Evolutionary conservation across 1,139 yeast genomes (phyloP), one percentile per base, ranked within the genome.

Genomic region (Saccharomyces uvarum): DNA sequence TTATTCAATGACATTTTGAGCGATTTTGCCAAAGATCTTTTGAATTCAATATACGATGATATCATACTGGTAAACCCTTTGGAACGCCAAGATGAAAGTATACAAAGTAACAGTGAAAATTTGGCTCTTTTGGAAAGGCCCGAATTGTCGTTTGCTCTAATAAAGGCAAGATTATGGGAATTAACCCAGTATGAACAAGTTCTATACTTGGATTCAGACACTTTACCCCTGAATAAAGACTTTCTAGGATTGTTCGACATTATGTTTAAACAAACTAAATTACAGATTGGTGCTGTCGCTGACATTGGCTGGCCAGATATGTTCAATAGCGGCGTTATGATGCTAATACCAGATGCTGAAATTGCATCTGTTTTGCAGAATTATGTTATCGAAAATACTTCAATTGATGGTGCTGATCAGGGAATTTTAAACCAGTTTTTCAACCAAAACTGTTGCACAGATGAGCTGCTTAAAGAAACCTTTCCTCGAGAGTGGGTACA

Each of bases 281-380:
- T 53, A 11, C 75, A 77, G 57, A 76, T 86, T n/a, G 73, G 77
- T 49, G 98, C 97, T 0, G 78, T 88, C n/a, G 95, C 97, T 0
- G 98, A 93, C 72, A 77, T 85, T 29, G 97, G 98, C 19, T 93
- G 97, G 84, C 98, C 98, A 0, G 98, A 93, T 71, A 79, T 88
- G 63, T 93, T 93, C 77, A 93, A 93, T 72, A 84, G 95, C 26
- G 98, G 98, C 7, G 83, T 93, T 44, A 78, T 93, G 68, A 77
- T 84, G 8, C 73, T 88, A 48, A 77, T 77, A 47, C 97, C 97
- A 2, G 76, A 78, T 62, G 50, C 62, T 4, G 60, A 65, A 0
- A 80, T 77, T 48, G 85, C 75, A 63, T 60, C 71, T 2, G 73
- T 75, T 14, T 73, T 89, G 57, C 56, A 72, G 54, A 59, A 70